These are phyloP conservation scores for Fraxinus xanthoxyloides DNA, from an alignment of 305 asterid genomes.

Conservation along the genomic window DNA sequence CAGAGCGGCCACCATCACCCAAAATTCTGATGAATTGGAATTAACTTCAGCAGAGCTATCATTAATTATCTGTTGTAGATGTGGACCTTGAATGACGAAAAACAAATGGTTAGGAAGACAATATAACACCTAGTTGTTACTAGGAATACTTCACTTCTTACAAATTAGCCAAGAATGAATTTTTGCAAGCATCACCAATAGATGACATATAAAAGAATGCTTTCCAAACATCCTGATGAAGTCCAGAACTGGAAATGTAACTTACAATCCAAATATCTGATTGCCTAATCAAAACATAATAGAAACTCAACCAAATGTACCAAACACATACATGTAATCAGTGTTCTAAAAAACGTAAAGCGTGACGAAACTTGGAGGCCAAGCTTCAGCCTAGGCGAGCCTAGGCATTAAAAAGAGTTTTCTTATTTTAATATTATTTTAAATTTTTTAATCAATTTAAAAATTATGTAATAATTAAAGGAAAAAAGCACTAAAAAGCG, in stretches of 20 bases:
- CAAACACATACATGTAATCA: not conserved
- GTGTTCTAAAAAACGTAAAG: too few relatives aligned
- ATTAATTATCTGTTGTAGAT: slow-evolving; percentile 55
- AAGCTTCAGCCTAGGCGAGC: too few relatives aligned
- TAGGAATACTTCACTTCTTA: not conserved
- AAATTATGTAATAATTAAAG: too few relatives aligned
- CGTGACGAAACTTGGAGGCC: too few relatives aligned
- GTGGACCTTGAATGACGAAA: slow-evolving; percentile 53
- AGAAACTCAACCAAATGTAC: not conserved
- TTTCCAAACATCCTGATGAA: not conserved
- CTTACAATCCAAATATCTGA: not conserved
- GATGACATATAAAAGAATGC: not conserved
- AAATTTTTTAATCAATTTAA: too few relatives aligned
- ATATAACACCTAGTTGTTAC: not conserved
- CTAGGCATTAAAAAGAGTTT: too few relatives aligned
- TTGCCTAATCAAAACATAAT: not conserved
- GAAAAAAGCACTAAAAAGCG: too few relatives aligned
- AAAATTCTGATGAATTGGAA: slow-evolving; percentile 78
- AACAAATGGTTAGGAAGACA: slow-evolving; percentile 10
- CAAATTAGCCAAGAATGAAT: not conserved
- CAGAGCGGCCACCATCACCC: slow-evolving; percentile 92
- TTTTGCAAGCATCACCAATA: not conserved
- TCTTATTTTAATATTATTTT: too few relatives aligned
- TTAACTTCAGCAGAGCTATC: slow-evolving; percentile 72
- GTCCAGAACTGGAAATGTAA: not conserved